Base-by-base conservation (phyloP, 2,329 filamentous ascomycete genomes). In the Ophiocordyceps camponoti-leonardi region DNA sequence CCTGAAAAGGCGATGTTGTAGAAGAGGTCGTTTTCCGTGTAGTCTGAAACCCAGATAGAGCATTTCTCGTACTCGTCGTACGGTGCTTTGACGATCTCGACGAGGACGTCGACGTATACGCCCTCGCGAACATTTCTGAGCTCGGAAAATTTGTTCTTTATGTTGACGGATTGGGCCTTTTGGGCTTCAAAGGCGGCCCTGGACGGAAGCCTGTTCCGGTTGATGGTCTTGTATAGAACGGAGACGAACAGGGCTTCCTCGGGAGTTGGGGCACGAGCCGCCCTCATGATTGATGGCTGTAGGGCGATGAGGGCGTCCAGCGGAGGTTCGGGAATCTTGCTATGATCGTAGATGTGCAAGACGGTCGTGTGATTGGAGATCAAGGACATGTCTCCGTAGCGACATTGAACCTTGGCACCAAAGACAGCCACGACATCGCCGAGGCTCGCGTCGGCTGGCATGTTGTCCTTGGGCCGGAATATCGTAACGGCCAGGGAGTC, bases 1-100 rank as follows among this genome's bases (percentile, higher is more conserved):
- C 54, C 61, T 12, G 55, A 53, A 43, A 56, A 60, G 35, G 48
- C 50, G 46, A 53, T 77, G 33, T 77, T 61, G 51, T 71, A 80
- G 47, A 95, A 78, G 1, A 55, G 48, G 0, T 67, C 55, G 54
- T 95, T 86, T 44, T 75, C 64, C 0, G 86, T 93, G 59, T 88
- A 94, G 60, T 95, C 88, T 0, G 84, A 83, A 18, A 94, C 65
- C 67, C 87, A 87, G 0, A 94, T 51, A 6, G 77, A 75, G 13
- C 74, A 61, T 47, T 62, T 72, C 23, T 72, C 68, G 20, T 57
- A 56, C 7, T 53, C 19, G 28, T 67, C 62, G 41, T 59, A 68
- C 0, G 72, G 71, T 2, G 66, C 61, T 42, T 60, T 67, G 42
- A 87, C 72, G 2, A 94, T 75, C 55, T 88, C 73, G 2, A 75